Base-by-base conservation (phyloP, 2,329 filamentous ascomycete genomes). In the Cercospora brassicicola region DNA sequence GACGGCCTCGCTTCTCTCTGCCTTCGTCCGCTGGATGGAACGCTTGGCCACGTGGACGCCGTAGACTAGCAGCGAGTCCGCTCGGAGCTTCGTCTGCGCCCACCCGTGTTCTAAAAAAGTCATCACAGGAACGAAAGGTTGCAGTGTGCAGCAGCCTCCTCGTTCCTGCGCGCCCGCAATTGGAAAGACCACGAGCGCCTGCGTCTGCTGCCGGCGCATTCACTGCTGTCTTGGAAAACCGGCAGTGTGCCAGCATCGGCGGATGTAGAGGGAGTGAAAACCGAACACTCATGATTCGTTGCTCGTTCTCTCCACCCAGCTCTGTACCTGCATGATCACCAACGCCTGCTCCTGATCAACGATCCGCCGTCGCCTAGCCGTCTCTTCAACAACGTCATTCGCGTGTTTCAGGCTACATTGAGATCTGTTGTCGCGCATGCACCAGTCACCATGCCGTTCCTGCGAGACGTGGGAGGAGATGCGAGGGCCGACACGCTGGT, bases 341-440 rank as follows among this genome's bases (percentile, higher is more conserved):
- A 11, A 26, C 45, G 59, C 30, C 36, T 42, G 42, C 59, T 39
- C 59, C 59, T 33, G 39, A 62, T 62, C 42, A 64, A 45, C 59
- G 59, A 42, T 42, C 28, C 57, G 26, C 57, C 28, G 57, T 36
- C 57, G n/a, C 20, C 57, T 23, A n/a, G 31, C 59, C 33, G 23
- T 39, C 59, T 61, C 31, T 31, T 20, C 23, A 48, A 10, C 30
- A 23, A 64, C 61, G 61, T 64, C 61, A 64, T 64, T 53, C 33
- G 61, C 48, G 61, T 64, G 61, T 64, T 64, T 64, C 61, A 64
- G 30, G n/a, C 36, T 39, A 53, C 30, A 53, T 62, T 53, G 59
- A 62, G 36, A 53, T 62, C 39, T 45, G 39, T 61, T 61, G 33
- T 39, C 31, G 15, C 36, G 31, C 57, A 53, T 53, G 48, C 48